These are phyloP conservation scores for Tricholoma sp. DNA, from an alignment of 768 basidiomycete species.

Conservation along the genomic window DNA sequence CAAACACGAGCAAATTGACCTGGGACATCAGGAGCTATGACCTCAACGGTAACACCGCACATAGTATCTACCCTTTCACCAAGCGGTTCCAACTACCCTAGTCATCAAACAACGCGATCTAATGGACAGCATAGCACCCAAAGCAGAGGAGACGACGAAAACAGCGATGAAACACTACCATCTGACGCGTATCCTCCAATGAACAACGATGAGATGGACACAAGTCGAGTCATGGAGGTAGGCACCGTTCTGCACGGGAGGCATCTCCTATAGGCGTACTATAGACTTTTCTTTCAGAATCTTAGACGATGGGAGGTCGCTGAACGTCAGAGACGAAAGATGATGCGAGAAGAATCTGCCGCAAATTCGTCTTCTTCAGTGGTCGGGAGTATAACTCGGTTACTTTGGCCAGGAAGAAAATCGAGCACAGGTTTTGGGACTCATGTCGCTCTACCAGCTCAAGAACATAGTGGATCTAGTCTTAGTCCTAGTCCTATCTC, in stretches of 20 bases:
- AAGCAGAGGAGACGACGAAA: not conserved
- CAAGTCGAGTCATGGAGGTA: slow-evolving; percentile 71
- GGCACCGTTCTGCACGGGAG: slow-evolving; percentile 7
- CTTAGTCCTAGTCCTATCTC: slow-evolving; percentile 22
- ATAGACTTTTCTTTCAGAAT: slow-evolving; percentile 41
- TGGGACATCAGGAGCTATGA: not conserved
- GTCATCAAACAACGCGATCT: not conserved
- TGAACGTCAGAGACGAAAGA: slow-evolving; percentile 72
- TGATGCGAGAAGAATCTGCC: slow-evolving; percentile 58
- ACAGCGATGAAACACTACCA: not conserved
- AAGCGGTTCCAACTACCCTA: not conserved
- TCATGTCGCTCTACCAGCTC: slow-evolving; percentile 43
- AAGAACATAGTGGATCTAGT: slow-evolving; percentile 45
- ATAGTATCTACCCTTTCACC: not conserved
- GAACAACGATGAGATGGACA: slow-evolving; percentile 62
- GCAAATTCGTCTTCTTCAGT: slow-evolving; percentile 32
- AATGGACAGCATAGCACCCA: not conserved
- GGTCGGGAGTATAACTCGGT: slow-evolving; percentile 52
- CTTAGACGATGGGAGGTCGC: slow-evolving; percentile 73
- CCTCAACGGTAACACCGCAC: not conserved
- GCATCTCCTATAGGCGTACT: slow-evolving; percentile 5
- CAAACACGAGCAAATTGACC: not conserved
- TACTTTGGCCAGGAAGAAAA: slow-evolving; percentile 44
- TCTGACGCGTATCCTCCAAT: slow-evolving; percentile 54
- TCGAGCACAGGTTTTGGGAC: slow-evolving; percentile 29